Base-by-base conservation (phyloP, 768 basidiomycete species). In the Pisolithus orientalis region DNA sequence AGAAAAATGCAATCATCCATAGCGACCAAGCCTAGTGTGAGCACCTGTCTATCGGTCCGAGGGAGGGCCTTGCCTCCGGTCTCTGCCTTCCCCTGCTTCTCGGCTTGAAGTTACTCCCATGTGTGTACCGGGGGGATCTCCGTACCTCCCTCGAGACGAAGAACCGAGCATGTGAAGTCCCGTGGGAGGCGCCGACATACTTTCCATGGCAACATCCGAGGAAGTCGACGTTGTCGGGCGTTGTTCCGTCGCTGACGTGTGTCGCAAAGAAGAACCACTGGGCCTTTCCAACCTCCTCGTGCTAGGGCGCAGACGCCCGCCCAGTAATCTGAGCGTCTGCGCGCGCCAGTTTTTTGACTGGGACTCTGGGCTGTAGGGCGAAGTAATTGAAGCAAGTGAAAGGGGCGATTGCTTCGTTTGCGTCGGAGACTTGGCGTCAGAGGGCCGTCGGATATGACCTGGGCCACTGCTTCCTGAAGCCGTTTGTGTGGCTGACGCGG, bases 271-370 rank as follows among this genome's bases (percentile, higher is more conserved):
- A 73, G 61, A 42, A 46, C 55, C 68, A 58, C 67, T 69, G 60
- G 66, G 68, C 56, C 66, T 57, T 60, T 68, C 66, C 59, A 57
- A 56, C 17, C 69, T 57, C 53, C 67, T 62, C 42, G 62, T 58
- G 64, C 69, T 74, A 58, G 77, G 77, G 82, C 84, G 85, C 85
- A 85, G 85, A 84, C 83, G 79, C 78, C 72, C 81, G 82, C 85
- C 84, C 84, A 79, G 83, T 63, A 53, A 62, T 62, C 61, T 78
- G 76, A 75, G 77, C 84, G 79, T 84, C 85, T 85, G 85, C 85
- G 85, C 84, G 80, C 62, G 72, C 77, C 52, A 84, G 77, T 87
- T 86, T 86, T 87, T 86, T 86, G 83, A 66, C 77, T 75, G 77
- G 44, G 56, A 13, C 7, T 65, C 65, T 51, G 64, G 46, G 54